Evolutionary conservation across 352 stramenopile species (phyloP).

Genomic region (Pythium guiyangense): DNA sequence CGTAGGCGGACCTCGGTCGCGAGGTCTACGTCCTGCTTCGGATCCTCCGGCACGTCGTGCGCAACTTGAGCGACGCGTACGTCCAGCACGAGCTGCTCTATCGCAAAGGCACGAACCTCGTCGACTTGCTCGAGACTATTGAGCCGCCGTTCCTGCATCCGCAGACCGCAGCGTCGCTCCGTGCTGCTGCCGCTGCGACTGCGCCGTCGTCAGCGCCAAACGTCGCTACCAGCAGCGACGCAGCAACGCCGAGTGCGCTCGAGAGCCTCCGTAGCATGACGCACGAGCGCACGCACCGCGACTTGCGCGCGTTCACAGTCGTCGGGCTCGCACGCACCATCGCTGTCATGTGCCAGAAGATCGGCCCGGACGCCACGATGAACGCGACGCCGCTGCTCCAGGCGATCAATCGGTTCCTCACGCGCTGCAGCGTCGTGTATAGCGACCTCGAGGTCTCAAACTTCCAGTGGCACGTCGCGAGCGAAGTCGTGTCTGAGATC

Average conservation of each 20-base stretch:
- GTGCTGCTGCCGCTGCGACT: slow-evolving; percentile 31
- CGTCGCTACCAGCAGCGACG: neutral
- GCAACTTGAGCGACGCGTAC: slow-evolving; percentile 40
- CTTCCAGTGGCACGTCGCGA: slow-evolving; percentile 75
- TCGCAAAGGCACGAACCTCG: slow-evolving; percentile 26
- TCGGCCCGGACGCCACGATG: slow-evolving; percentile 41
- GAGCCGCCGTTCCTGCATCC: slow-evolving; percentile 69
- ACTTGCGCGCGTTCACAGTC: slow-evolving; percentile 59
- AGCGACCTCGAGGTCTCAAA: slow-evolving; percentile 71
- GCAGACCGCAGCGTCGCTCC: slow-evolving; percentile 43
- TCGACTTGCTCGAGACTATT: slow-evolving; percentile 49
- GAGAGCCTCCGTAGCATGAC: slow-evolving; percentile 45
- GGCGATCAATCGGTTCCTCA: slow-evolving; percentile 56
- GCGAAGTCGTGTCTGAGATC: slow-evolving; percentile 64
- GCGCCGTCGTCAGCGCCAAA: slow-evolving; percentile 6
- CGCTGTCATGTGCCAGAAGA: slow-evolving; percentile 53
- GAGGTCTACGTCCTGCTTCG: slow-evolving; percentile 73
- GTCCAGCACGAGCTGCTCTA: slow-evolving; percentile 51
- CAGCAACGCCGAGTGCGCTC: slow-evolving; percentile 34
- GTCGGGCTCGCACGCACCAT: slow-evolving; percentile 63
- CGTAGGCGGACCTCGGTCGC: slow-evolving; percentile 54
- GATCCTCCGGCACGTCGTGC: slow-evolving; percentile 55
- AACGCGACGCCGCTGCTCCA: slow-evolving; percentile 32
- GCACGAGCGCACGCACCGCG: slow-evolving; percentile 27
- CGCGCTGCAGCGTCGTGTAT: slow-evolving; percentile 64